Evolutionary conservation across 2,329 filamentous ascomycete species (phyloP).

Genomic region (Nannizziopsis arthrosporioides): DNA sequence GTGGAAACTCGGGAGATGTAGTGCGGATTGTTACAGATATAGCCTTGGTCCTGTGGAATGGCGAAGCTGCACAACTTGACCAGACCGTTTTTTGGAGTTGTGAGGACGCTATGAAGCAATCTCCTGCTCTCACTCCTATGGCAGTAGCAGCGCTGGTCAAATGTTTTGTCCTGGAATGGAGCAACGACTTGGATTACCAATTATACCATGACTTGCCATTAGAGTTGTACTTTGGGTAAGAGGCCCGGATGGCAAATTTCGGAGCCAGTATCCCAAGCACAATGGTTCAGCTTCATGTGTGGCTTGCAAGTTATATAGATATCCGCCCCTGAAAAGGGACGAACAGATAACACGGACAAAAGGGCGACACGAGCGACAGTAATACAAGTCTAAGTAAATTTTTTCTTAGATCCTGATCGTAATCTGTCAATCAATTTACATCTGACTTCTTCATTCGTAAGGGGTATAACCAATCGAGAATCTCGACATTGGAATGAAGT

Average conservation of each 20-base stretch:
- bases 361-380: too few relatives aligned
- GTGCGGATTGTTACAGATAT: constrained; percentile 7
- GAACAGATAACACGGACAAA: background rate
- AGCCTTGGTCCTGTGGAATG: constrained; percentile 3
- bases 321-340: background rate
- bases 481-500: too few relatives aligned
- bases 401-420: background rate
- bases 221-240: background rate
- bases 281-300: too few relatives aligned
- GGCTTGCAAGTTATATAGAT: too few relatives aligned
- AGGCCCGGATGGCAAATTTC: too few relatives aligned
- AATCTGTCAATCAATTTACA: background rate
- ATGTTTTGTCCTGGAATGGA: constrained; percentile 6
- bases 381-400: background rate
- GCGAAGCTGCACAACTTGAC: background rate
- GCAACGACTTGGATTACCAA: constrained; percentile 4
- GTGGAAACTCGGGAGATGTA: constrained; percentile 2
- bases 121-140: constrained; percentile 1
- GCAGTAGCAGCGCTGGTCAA: constrained; percentile 2
- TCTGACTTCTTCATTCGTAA: background rate
- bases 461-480: too few relatives aligned
- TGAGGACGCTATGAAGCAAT: background rate
- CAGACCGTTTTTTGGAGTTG: background rate
- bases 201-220: constrained; percentile 3
- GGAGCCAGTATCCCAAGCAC: too few relatives aligned